Conservation (phyloP, 495 filamentous ascomycete genomes). For the Penicillium waksmanii region DNA sequence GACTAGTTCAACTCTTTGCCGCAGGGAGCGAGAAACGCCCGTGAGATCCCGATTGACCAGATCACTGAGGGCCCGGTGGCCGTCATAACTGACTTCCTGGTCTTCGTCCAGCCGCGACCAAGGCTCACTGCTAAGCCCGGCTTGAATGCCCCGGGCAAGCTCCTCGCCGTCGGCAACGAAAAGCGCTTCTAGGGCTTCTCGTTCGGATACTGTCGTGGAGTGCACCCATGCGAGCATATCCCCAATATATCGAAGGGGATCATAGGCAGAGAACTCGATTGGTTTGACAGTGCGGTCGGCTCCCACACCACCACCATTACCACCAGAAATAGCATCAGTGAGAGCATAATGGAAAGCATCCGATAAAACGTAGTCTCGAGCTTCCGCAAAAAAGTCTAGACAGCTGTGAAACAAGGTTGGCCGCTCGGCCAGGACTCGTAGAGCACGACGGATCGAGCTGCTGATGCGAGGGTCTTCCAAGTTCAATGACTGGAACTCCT, state of each 20-base stretch:
- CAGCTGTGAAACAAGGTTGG: conserved; percentile 92
- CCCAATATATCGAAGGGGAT: conserved; percentile 88
- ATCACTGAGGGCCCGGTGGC: conserved; percentile 80
- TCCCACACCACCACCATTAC: conserved; percentile 24
- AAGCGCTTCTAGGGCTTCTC: conserved; percentile 87
- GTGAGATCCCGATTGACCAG: conserved; percentile 85
- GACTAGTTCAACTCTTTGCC: conserved; percentile 85
- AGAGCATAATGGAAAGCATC: conserved; percentile 91
- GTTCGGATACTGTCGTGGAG: conserved; percentile 89
- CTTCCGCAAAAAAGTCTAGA: conserved; percentile 90
- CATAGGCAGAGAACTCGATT: conserved; percentile 92
- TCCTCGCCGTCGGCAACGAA: conserved; percentile 94
- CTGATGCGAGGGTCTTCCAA: conserved; percentile 94
- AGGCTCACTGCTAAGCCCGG: conserved; percentile 82
- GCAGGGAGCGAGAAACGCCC: conserved; percentile 74
- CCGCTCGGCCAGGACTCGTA: conserved; percentile 86
- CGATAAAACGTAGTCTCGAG: conserved; percentile 82
- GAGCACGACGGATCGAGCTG: conserved; percentile 77
- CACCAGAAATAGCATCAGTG: conserved; percentile 66
- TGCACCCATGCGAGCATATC: conserved; percentile 99
- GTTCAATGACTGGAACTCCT: conserved; percentile 89
- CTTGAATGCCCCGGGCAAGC: conserved; percentile 81
- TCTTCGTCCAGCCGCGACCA: conserved; percentile 71
- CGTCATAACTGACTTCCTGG: conserved; percentile 72
- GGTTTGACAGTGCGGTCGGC: conserved; percentile 70